Conservation (phyloP, 352 stramenopile species). For the Phytopythium vexans region DNA sequence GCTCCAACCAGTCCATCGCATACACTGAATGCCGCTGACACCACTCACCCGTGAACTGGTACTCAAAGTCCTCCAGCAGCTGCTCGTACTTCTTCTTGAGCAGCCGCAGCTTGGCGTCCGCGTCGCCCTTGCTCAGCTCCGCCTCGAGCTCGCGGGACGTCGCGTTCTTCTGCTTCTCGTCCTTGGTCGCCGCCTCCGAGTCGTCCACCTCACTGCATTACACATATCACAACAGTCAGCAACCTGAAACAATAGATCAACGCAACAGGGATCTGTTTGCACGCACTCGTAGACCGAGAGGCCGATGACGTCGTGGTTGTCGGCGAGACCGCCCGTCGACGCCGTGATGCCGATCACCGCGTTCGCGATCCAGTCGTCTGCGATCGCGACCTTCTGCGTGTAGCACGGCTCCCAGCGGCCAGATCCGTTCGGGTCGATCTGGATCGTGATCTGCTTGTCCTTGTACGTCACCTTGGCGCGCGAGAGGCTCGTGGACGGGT, state of each 20-base stretch:
- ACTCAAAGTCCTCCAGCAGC: constrained; percentile 83
- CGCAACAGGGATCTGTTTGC: neutral
- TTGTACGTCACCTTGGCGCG: constrained; percentile 79
- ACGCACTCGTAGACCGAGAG: constrained; percentile 80
- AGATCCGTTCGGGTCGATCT: constrained; percentile 70
- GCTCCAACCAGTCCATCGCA: neutral
- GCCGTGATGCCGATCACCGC: constrained; percentile 73
- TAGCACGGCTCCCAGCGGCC: constrained; percentile 76
- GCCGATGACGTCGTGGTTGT: constrained; percentile 81
- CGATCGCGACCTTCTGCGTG: constrained; percentile 41
- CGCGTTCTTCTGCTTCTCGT: constrained; percentile 63
- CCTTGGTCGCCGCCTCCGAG: constrained; percentile 34
- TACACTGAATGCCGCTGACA: neutral
- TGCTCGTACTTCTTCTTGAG: constrained; percentile 80
- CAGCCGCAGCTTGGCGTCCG: constrained; percentile 56
- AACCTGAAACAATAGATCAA: neutral
- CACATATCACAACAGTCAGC: constrained; percentile 12
- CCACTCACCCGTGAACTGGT: constrained; percentile 55
- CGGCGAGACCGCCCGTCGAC: constrained; percentile 74
- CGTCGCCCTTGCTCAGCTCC: constrained; percentile 43
- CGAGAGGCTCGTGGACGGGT: constrained; percentile 73
- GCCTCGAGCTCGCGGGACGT: constrained; percentile 49
- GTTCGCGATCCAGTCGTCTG: constrained; percentile 55
- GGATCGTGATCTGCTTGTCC: constrained; percentile 62
- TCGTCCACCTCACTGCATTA: constrained; percentile 58